These are phyloP conservation scores for Coemansia sp. DNA, from an alignment of 192 early-diverging fungal genomes.

Conservation along the genomic window DNA sequence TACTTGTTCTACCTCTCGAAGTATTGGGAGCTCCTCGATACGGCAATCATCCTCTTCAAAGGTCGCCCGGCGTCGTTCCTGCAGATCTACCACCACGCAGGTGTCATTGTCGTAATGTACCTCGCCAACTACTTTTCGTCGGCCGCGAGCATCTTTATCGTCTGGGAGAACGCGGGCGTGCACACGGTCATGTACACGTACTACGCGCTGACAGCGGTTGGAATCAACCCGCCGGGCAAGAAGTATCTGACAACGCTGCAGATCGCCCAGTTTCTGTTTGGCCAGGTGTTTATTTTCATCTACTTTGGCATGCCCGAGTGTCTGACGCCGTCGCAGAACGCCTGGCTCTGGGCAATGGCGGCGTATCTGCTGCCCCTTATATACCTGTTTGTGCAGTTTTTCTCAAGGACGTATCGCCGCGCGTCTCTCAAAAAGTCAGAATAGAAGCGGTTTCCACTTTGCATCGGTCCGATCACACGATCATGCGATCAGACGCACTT, in stretches of 20 bases:
- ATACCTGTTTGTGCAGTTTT: slow-evolving; percentile 78
- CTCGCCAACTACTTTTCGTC: slow-evolving; percentile 63
- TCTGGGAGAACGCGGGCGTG: slow-evolving; percentile 72
- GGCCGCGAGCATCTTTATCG: slow-evolving; percentile 73
- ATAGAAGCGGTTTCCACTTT: background rate
- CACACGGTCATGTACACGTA: slow-evolving; percentile 86
- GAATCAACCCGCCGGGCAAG: slow-evolving; percentile 72
- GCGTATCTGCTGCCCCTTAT: slow-evolving; percentile 71
- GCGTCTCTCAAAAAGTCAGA: background rate
- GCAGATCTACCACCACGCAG: slow-evolving; percentile 84
- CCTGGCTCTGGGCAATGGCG: slow-evolving; percentile 60
- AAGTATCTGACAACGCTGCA: slow-evolving; percentile 77
- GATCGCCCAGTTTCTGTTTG: slow-evolving; percentile 80
- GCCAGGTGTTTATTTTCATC: slow-evolving; percentile 56
- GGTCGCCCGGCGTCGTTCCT: slow-evolving; percentile 65
- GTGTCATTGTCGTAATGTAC: slow-evolving; percentile 81
- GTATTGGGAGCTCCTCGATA: slow-evolving; percentile 50
- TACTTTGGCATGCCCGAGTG: slow-evolving; percentile 60
- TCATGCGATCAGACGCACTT: background rate
- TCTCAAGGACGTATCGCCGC: slow-evolving; percentile 60
- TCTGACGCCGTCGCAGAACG: slow-evolving; percentile 49
- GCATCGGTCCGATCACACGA: background rate
- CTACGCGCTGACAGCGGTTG: slow-evolving; percentile 69
- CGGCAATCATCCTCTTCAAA: slow-evolving; percentile 38
- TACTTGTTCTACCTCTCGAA: slow-evolving; percentile 59